Evolutionary conservation across 75 land plant species (phyloP).

Genomic region (Picea sitchensis): DNA sequence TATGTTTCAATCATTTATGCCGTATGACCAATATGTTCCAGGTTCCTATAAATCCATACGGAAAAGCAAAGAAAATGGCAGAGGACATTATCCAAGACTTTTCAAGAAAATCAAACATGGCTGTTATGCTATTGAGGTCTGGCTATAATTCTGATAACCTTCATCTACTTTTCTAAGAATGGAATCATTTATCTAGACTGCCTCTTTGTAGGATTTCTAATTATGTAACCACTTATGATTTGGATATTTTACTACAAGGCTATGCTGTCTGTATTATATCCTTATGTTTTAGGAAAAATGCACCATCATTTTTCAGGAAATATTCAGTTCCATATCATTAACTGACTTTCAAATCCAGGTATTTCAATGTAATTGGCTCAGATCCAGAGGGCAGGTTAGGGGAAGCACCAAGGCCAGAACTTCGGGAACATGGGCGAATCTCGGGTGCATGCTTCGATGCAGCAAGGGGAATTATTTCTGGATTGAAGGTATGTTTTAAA

Average conservation of each 20-base stretch:
- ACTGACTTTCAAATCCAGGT: conserved; percentile 32
- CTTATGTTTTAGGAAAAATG: neutral
- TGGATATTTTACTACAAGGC: neutral
- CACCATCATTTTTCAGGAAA: neutral
- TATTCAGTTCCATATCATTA: neutral
- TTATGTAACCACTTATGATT: neutral
- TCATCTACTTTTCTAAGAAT: neutral
- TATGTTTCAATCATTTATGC: neutral
- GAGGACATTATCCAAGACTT: conserved; percentile 91
- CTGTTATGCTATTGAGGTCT: conserved; percentile 84
- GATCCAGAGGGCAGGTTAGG: conserved; percentile 88
- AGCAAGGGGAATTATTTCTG: conserved; percentile 67
- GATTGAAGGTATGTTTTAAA: conserved; percentile 53
- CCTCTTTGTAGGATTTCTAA: neutral
- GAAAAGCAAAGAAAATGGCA: conserved; percentile 98
- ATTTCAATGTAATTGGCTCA: conserved; percentile 93
- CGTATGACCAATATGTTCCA: conserved; percentile 17
- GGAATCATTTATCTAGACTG: neutral
- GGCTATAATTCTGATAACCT: neutral
- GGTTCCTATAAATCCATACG: conserved; percentile 95
- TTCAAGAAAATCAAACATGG: conserved; percentile 72
- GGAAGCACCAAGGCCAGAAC: conserved; percentile 86
- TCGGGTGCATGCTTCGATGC: conserved; percentile 98
- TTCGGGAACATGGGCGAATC: conserved; percentile 84
- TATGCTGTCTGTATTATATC: neutral